Evolutionary conservation across 2,329 filamentous ascomycete genomes (phyloP), one percentile per base, ranked within the genome.

Genomic region (Chaetomium sp.): DNA sequence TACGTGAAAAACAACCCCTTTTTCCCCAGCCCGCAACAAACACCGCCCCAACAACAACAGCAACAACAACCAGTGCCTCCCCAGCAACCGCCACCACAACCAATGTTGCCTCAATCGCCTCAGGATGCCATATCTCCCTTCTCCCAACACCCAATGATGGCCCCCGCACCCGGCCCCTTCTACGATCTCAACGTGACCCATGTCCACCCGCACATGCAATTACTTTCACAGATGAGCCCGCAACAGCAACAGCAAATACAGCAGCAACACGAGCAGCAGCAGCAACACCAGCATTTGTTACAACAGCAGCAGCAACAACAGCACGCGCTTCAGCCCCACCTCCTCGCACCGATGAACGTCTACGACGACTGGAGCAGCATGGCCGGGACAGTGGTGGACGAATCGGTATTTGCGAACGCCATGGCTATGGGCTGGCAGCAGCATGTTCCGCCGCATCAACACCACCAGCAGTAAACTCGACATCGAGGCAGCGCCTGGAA

Each of bases 341-440:
- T 53, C 3, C 34, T 55, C n/a, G 12, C 19, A 6, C 51, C 57
- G 6, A 45, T 59, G 11, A 61, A 52, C 37, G 10, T 63, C 4
- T 63, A 58, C 41, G 61, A 66, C 19, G 63, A 65, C 51, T 66
- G 64, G 64, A 65, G 62, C 46, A 62, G 59, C 37, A 12, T 64
- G 19, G 59, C 61, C 3, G 59, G 59, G 1, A 65, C 63, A 2
- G 53, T 66, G 3, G 61, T 65, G 19, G 62, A 64, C 27, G 62
- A 70, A 60, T 53, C 61, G 54, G 47, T 61, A 10, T 64, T 59
- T 49, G 40, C 59, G 6, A 53, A 40, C 19, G 50, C 41, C 1
- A 52, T 63, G 44, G 46, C 52, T 4, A 51, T 59, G 47, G 59
- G 56, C 8, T 63, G 62, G 62, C 60, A 62, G 19, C 52, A 51